Conservation (phyloP, 495 filamentous ascomycete genomes). For the Neurospora tetraspora region DNA sequence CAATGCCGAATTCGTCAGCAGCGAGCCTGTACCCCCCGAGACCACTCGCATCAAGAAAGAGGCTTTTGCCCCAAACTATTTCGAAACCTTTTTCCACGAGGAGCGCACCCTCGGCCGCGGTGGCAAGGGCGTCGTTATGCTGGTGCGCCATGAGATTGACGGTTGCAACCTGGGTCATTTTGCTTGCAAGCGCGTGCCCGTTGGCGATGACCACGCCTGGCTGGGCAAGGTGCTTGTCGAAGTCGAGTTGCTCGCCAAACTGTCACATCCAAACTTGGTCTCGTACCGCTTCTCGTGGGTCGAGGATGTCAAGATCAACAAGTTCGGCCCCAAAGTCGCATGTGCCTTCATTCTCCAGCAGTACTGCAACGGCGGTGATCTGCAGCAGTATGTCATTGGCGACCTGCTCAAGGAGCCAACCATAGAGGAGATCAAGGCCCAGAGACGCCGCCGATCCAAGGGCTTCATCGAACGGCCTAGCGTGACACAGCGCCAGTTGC, state of each 20-base stretch:
- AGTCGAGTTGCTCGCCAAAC: conserved; percentile 81
- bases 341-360: conserved; percentile 97
- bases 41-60: conserved; percentile 62
- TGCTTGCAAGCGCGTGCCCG: conserved; percentile 93
- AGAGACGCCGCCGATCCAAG: conserved; percentile 67
- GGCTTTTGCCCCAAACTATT: conserved; percentile 86
- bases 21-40: conserved; percentile 39
- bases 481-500: conserved; percentile 49
- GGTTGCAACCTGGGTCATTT: conserved; percentile 78
- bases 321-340: conserved; percentile 83
- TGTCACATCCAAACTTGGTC: conserved; percentile 92
- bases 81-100: conserved; percentile 81
- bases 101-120: conserved; percentile 78
- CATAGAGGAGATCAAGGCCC: conserved; percentile 77
- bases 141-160: conserved; percentile 85
- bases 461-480: conserved; percentile 35
- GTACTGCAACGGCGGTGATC: conserved; percentile 92
- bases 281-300: conserved; percentile 97
- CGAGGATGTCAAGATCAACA: conserved; percentile 72
- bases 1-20: conserved; percentile 45
- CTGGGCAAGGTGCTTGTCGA: conserved; percentile 86
- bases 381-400: conserved; percentile 75
- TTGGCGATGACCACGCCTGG: conserved; percentile 93
- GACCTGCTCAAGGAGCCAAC: conserved; percentile 50
- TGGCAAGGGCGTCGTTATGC: conserved; percentile 86